A percentile compares a stretch with the other conserved stretches of the same genome.
Conservation (phyloP, 192 early-diverging fungal species). For the Coemansia sp. region DNA sequence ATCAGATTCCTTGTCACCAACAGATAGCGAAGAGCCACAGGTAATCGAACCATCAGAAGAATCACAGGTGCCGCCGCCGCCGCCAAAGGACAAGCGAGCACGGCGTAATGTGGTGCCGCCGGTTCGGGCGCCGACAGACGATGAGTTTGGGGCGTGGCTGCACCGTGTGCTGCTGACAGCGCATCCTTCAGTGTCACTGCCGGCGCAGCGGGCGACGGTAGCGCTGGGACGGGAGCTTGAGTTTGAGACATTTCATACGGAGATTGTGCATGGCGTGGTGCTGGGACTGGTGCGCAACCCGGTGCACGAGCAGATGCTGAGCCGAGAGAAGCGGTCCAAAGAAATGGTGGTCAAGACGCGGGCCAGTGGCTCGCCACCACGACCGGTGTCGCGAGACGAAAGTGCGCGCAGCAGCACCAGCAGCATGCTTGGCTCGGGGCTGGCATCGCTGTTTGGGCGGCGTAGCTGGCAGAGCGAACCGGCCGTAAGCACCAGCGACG, state of each 20-base stretch:
- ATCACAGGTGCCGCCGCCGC: too few relatives aligned
- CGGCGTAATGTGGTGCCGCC: conserved; percentile 14
- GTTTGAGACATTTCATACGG: conserved; percentile 49
- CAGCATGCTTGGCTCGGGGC: conserved; percentile 16
- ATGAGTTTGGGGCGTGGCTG: conserved; percentile 50
- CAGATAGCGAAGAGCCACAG: neutral
- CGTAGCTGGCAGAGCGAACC: conserved; percentile 24
- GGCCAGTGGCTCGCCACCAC: conserved; percentile 5
- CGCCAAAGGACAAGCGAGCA: too few relatives aligned
- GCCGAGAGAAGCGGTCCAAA: conserved; percentile 36
- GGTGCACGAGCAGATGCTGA: conserved; percentile 28
- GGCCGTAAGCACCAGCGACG: neutral
- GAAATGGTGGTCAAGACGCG: conserved; percentile 44
- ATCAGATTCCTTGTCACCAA: neutral
- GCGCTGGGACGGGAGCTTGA: conserved; percentile 32
- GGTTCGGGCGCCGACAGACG: neutral
- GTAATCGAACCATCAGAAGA: too few relatives aligned
- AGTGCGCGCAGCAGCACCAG: neutral
- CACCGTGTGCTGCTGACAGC: conserved; percentile 51
- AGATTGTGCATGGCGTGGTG: conserved; percentile 52
- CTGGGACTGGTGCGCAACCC: conserved; percentile 44
- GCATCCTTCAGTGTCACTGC: conserved; percentile 40
- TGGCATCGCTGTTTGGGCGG: conserved; percentile 42
- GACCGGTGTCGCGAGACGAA: neutral
- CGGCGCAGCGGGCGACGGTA: conserved; percentile 47